Conservation (phyloP, 2,329 filamentous ascomycete species). For the Arthrobotrys entomopaga region DNA sequence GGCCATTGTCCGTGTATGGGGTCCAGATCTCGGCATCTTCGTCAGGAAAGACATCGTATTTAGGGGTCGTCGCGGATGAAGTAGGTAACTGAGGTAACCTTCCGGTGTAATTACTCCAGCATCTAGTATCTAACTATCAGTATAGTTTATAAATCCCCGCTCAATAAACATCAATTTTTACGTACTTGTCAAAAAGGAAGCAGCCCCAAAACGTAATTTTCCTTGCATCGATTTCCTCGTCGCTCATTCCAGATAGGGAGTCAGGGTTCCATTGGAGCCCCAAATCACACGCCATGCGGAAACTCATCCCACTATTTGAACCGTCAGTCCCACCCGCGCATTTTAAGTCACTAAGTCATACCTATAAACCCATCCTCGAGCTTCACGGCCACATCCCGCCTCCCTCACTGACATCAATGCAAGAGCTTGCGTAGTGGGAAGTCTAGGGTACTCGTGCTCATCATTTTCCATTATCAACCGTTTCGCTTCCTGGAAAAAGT, state of each 20-base stretch:
- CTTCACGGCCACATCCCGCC: conserved; percentile 91
- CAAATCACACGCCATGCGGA: conserved; percentile 95
- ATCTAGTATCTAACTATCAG: conserved; percentile 64
- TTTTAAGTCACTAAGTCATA: conserved; percentile 3
- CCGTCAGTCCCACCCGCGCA: not conserved
- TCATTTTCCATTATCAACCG: conserved; percentile 88
- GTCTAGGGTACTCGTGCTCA: conserved; percentile 86
- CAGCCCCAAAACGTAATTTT: conserved; percentile 97
- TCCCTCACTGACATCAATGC: conserved; percentile 96
- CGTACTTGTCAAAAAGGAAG: conserved; percentile 91
- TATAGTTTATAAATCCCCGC: conserved; percentile 7
- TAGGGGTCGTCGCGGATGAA: conserved; percentile 82
- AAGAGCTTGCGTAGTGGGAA: conserved; percentile 91
- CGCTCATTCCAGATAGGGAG: conserved; percentile 73
- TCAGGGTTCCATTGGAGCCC: conserved; percentile 86
- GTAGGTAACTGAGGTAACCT: conserved; percentile 86
- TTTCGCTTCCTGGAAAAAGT: conserved; percentile 95
- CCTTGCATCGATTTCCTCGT: conserved; percentile 82
- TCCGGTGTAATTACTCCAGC: conserved; percentile 97
- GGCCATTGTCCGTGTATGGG: conserved; percentile 85
- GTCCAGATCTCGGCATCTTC: conserved; percentile 89
- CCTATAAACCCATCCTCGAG: conserved; percentile 91
- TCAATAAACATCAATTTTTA: not conserved
- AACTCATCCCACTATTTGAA: conserved; percentile 83
- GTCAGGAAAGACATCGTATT: conserved; percentile 87